Conservation (phyloP, 2,329 filamentous ascomycete genomes). For the Chrysosporium keratinophilum region DNA sequence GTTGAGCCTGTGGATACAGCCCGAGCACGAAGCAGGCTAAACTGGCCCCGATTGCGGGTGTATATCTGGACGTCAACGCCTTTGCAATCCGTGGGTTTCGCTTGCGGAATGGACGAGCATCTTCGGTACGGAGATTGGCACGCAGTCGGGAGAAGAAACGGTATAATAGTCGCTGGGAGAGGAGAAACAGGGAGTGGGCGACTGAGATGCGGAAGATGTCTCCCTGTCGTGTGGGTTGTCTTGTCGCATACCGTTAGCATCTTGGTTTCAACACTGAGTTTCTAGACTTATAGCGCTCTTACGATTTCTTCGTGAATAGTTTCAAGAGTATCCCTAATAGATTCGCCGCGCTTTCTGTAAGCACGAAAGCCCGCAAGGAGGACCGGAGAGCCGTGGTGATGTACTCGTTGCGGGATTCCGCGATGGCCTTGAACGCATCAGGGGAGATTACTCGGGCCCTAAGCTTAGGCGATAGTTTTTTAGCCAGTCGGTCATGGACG, state of each 20-base stretch:
- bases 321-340: conserved; percentile 44
- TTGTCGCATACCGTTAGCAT: conserved; percentile 3
- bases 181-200: conserved; percentile 72
- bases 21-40: conserved; percentile 75
- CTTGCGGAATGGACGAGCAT: conserved; percentile 66
- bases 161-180: conserved; percentile 80
- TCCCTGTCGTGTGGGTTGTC: neutral
- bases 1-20: conserved; percentile 58
- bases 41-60: conserved; percentile 82
- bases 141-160: conserved; percentile 78
- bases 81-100: conserved; percentile 69
- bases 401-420: conserved; percentile 50
- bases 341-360: conserved; percentile 54
- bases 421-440: conserved; percentile 42
- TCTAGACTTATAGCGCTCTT: neutral
- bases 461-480: conserved; percentile 52
- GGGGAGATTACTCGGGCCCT: conserved; percentile 45
- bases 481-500: conserved; percentile 73
- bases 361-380: conserved; percentile 59
- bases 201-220: conserved; percentile 63
- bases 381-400: conserved; percentile 61
- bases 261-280: conserved; percentile 4
- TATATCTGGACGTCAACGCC: conserved; percentile 69
- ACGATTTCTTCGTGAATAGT: conserved; percentile 9
- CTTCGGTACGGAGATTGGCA: conserved; percentile 64